These are phyloP conservation scores for Candida sp. DNA, from an alignment of 1,139 yeast genomes.

Conservation along the genomic window DNA sequence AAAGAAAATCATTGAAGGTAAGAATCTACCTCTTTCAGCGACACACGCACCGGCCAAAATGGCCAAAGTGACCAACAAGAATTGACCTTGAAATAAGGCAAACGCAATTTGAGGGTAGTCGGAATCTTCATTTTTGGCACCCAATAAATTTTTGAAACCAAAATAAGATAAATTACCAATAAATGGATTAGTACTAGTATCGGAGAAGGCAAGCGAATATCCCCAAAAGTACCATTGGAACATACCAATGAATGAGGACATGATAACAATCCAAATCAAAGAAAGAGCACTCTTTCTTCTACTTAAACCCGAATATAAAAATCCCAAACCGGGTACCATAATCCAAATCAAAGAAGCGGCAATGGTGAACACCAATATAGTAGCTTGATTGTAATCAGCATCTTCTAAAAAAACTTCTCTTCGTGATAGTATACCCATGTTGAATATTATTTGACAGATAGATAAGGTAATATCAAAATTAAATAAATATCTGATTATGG, in stretches of 20 bases:
- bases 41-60: constrained; percentile 87
- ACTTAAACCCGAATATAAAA: constrained; percentile 89
- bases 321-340: constrained; percentile 95
- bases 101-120: constrained; percentile 80
- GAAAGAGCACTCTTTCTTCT: constrained; percentile 89
- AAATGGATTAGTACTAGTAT: constrained; percentile 72
- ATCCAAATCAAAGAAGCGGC: constrained; percentile 80
- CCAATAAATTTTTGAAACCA: constrained; percentile 74
- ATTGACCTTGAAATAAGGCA: constrained; percentile 89
- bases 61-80: constrained; percentile 84
- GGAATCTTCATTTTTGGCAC: constrained; percentile 35
- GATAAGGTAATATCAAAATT: too few species aligned
- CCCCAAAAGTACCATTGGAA: constrained; percentile 99
- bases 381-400: constrained; percentile 39
- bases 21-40: constrained; percentile 88
- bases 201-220: constrained; percentile 82
- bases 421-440: constrained; percentile 13
- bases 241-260: constrained; percentile 75
- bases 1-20: constrained; percentile 79
- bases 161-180: constrained; percentile 84
- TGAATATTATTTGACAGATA: not conserved
- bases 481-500: too few species aligned
- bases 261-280: constrained; percentile 77
- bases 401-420: constrained; percentile 38
- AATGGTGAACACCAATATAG: constrained; percentile 42